These are phyloP conservation scores for Colletotrichum tropicale DNA, from an alignment of 2,329 filamentous ascomycete species.

Conservation along the genomic window DNA sequence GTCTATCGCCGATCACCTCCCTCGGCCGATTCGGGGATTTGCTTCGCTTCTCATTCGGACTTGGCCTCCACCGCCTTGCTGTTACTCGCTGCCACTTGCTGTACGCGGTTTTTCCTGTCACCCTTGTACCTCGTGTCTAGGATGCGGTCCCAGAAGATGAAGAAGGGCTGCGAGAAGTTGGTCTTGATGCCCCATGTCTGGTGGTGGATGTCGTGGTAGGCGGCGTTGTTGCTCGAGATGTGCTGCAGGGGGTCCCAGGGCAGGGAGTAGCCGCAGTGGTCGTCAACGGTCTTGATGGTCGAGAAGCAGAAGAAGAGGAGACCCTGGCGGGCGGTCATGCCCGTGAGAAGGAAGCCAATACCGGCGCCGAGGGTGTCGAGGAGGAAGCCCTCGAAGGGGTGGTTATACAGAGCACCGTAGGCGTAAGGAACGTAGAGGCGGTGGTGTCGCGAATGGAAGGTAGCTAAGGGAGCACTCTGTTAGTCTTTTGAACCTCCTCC, in stretches of 20 bases:
- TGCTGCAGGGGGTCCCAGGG: constrained; percentile 94
- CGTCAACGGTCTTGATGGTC: constrained; percentile 95
- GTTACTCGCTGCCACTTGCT: neutral
- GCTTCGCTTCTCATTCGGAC: neutral
- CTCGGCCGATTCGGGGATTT: neutral
- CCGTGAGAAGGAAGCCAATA: constrained; percentile 78
- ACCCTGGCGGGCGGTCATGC: constrained; percentile 84
- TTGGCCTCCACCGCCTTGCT: constrained; percentile 10
- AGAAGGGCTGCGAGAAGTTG: constrained; percentile 90
- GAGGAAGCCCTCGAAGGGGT: constrained; percentile 91
- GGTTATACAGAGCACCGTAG: constrained; percentile 96
- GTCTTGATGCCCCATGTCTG: constrained; percentile 99
- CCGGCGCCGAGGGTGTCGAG: constrained; percentile 90
- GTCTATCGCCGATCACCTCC: neutral
- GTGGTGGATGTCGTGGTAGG: constrained; percentile 97
- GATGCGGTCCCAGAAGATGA: constrained; percentile 91
- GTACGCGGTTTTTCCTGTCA: constrained; percentile 39
- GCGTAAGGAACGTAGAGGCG: constrained; percentile 97
- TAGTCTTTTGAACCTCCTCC: neutral
- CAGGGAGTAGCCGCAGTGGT: constrained; percentile 95
- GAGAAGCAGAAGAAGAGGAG: constrained; percentile 90
- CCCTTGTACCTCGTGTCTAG: constrained; percentile 85
- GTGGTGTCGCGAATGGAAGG: constrained; percentile 94
- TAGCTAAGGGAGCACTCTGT: constrained; percentile 53
- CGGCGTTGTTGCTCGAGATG: constrained; percentile 92